Percentiles rank a stretch among this genome's conserved stretches.
phyloP scores from a whole-genome alignment of 768 basidiomycete genomes.

The Xerocomus brunneocitrinus region DNA sequence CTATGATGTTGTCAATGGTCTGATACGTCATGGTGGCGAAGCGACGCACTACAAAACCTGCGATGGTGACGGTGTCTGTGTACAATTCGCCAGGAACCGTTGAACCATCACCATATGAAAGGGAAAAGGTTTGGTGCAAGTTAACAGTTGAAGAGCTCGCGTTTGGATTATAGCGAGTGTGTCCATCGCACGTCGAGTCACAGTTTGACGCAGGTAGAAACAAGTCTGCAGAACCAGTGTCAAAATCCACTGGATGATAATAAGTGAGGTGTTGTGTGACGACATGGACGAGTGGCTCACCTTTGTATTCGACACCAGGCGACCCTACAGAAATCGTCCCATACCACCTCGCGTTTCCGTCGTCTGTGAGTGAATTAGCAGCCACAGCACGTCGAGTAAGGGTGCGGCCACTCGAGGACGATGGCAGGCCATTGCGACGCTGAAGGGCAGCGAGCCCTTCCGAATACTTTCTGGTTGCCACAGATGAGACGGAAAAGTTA shows the following conservation, averaged over 20 bases:
- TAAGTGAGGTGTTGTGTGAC: background rate
- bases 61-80: conserved; percentile 36
- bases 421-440: background rate
- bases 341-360: conserved; percentile 20
- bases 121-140: conserved; percentile 25
- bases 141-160: conserved; percentile 28
- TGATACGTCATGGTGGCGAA: background rate
- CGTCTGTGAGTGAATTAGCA: conserved; percentile 11
- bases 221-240: conserved; percentile 34
- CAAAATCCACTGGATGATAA: conserved; percentile 25
- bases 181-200: conserved; percentile 28
- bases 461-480: conserved; percentile 15
- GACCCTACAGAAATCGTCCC: conserved; percentile 24
- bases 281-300: conserved; percentile 6
- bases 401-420: background rate
- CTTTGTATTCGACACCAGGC: conserved; percentile 16
- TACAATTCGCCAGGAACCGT: conserved; percentile 37
- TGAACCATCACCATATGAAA: conserved; percentile 43
- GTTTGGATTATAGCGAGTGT: conserved; percentile 34
- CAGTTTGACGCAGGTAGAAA: conserved; percentile 30
- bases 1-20: conserved; percentile 16
- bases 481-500: conserved; percentile 2
- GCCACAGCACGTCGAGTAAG: conserved; percentile 5
- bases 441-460: conserved; percentile 10
- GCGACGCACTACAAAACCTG: conserved; percentile 23